Evolutionary conservation across 1,284 basidiomycete species (phyloP).

Genomic region (Spongiforma sp.): DNA sequence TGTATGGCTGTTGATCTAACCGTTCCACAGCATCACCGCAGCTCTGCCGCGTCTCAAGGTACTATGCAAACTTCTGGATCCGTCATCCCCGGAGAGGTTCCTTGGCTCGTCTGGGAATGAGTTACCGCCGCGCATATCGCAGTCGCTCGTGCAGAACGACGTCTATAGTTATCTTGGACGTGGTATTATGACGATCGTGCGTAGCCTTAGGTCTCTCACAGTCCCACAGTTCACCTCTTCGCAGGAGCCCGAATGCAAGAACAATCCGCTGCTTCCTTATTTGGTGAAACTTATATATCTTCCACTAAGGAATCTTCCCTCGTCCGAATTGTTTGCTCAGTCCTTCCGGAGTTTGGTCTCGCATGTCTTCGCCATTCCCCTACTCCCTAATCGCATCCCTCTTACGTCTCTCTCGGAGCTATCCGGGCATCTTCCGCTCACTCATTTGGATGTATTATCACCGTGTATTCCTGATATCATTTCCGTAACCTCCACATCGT

Average conservation of each 20-base stretch:
- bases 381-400: conserved; percentile 72
- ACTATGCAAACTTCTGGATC: conserved; percentile 33
- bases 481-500: conserved; percentile 30
- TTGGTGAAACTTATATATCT: conserved; percentile 36
- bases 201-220: conserved; percentile 11
- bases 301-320: conserved; percentile 30
- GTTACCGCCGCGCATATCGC: conserved; percentile 21
- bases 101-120: conserved; percentile 18
- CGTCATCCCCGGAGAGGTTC: conserved; percentile 2
- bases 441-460: conserved; percentile 39
- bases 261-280: conserved; percentile 33
- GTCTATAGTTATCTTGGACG: conserved; percentile 23
- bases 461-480: conserved; percentile 29
- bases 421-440: conserved; percentile 51
- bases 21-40: conserved; percentile 32
- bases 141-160: conserved; percentile 20
- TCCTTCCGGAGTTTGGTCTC: conserved; percentile 46
- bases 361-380: conserved; percentile 63
- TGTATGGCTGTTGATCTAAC: background rate
- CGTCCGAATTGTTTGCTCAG: conserved; percentile 38
- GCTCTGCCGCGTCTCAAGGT: conserved; percentile 33
- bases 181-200: conserved; percentile 31
- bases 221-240: conserved; percentile 6
- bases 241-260: conserved; percentile 34
- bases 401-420: conserved; percentile 53